These are phyloP conservation scores for Viridothelium virens DNA, from an alignment of 495 filamentous ascomycete species.

Conservation along the genomic window DNA sequence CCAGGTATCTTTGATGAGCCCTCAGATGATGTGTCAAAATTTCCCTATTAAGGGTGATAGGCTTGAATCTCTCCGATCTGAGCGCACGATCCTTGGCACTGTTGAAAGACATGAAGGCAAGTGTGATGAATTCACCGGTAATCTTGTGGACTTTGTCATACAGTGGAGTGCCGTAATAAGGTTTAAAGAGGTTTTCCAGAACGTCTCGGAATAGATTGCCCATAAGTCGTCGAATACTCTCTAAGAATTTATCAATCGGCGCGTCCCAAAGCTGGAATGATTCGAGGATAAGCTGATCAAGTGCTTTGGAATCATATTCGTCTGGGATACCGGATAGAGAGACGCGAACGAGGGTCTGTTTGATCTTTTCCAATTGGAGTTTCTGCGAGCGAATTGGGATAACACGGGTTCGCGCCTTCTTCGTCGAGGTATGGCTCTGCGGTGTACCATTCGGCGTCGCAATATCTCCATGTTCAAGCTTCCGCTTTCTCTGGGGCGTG, in stretches of 20 bases:
- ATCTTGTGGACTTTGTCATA: conserved; percentile 15
- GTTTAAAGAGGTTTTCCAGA: conserved; percentile 14
- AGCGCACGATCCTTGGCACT: conserved; percentile 14
- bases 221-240: conserved; percentile 14
- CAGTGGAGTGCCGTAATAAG: conserved; percentile 20
- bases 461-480: conserved; percentile 14
- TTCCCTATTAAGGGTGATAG: conserved; percentile 9
- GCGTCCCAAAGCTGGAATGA: conserved; percentile 17
- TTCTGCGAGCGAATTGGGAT: conserved; percentile 15
- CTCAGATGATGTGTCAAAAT: neutral
- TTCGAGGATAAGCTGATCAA: conserved; percentile 26
- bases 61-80: conserved; percentile 20
- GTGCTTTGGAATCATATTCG: conserved; percentile 32
- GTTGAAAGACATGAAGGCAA: conserved; percentile 13
- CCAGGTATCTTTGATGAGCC: neutral
- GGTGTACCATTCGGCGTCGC: neutral
- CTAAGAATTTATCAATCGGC: conserved; percentile 16
- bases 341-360: conserved; percentile 29
- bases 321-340: conserved; percentile 31
- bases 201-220: neutral
- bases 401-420: neutral
- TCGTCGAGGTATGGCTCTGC: neutral
- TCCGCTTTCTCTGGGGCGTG: conserved; percentile 18
- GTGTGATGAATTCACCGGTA: conserved; percentile 12
- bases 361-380: conserved; percentile 30